phyloP scores from a whole-genome alignment of 2,329 filamentous ascomycete species.

The Neophaeococcomyces mojaviensis region DNA sequence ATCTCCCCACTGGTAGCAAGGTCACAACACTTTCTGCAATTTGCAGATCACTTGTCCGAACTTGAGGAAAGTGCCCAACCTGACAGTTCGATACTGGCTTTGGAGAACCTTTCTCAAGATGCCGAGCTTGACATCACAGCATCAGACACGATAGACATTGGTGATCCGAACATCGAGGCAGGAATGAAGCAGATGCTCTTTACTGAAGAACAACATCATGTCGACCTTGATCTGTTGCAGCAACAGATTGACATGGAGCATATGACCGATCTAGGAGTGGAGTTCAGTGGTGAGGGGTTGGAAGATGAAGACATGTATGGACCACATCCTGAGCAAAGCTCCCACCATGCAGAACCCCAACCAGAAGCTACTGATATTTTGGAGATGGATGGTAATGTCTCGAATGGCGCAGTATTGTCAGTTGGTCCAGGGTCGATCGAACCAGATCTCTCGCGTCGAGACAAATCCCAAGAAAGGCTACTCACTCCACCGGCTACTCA shows the following conservation, averaged over 20 bases:
- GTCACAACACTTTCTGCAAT: conserved; percentile 29
- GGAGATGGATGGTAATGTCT: no score
- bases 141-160: not conserved
- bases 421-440: no score
- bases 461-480: not conserved
- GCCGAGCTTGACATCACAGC: not conserved
- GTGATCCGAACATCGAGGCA: not conserved
- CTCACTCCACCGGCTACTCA: not conserved
- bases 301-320: conserved; percentile 10
- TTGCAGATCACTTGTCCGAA: conserved; percentile 13
- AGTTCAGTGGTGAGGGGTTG: not conserved
- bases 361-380: no score
- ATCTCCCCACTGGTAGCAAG: conserved; percentile 32
- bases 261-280: conserved; percentile 5
- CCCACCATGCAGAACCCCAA: no score
- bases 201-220: not conserved
- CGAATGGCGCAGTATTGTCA: no score
- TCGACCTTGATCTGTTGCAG: conserved; percentile 8
- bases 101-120: not conserved
- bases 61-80: conserved; percentile 13
- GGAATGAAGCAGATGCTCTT: not conserved
- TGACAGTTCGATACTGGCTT: not conserved
- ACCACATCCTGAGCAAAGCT: not conserved
- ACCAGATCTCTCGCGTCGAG: not conserved
- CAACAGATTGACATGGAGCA: conserved; percentile 6